Evolutionary conservation across 208 protist species (phyloP), one percentile per base, ranked within the genome.

Genomic region (Sergeia podlipaevii): DNA sequence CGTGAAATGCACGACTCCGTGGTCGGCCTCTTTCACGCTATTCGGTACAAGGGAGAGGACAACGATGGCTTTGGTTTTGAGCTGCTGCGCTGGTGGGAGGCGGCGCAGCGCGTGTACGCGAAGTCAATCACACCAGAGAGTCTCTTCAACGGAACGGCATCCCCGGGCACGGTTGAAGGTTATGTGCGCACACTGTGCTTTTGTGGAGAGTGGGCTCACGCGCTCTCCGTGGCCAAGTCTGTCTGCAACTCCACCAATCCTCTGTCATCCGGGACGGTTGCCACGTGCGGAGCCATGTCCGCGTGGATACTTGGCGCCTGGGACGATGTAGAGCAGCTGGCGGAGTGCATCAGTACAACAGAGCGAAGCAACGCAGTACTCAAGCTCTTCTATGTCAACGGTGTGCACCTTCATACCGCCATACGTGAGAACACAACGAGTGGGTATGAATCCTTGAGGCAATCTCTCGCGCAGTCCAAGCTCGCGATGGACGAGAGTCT

Each of bases 1-100:
- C 83, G 82, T 48, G 89, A 91, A 65, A 96, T 93, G 85, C 89
- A 96, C 46, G 85, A 92, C 70, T 89, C 85, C 44, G 85, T 96
- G 29, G 80, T 93, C 10, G 89, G 89, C 7, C 73, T 96, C 39
- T 96, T 96, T 63, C 61, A 70, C 20, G 76, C 83, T 3, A 85
- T 93, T 13, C 79, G 76, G 38, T 93, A 91, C 65, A 63, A 85
- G 42, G 74, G 74, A 18, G 78, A 91, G 53, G 68, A 80, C 63
- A 83, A 85, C 51, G 83, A 86, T 39, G 89, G 83, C 24, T 85
- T 92, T 34, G 79, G 74, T 26, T 89, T 85, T 44, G 89, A 96
- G 67, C 69, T 96, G 51, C 68, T 96, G 45, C 82, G 79, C 43
- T 84, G 73, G 77, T 96, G 89, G 85, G 75, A 77, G 52, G 78